Evolutionary conservation across 108 stramenopile genomes (phyloP), one percentile per base, ranked within the genome.

Genomic region (Pelagomonas calceolata): DNA sequence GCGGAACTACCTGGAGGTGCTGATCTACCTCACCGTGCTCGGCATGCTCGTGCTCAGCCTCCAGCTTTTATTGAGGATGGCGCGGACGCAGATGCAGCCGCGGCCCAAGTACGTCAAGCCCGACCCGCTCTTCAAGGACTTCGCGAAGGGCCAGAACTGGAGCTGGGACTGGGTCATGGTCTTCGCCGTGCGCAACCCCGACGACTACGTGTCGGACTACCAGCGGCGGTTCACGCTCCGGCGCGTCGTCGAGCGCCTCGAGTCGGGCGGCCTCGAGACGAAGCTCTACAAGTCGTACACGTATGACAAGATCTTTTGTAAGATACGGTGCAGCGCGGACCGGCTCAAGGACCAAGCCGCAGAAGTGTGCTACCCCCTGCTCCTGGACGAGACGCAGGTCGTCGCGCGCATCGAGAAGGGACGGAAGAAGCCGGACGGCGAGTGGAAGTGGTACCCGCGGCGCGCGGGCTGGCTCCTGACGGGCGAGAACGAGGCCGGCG

Each of bases 151-250:
- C 21, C 51, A 60, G 51, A n/a, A n/a, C 66, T 34, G 34, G n/a
- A 70, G 0, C 34, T 75, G 34, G 66, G 74, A 75, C 63, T 75
- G 39, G 16, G 21, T 9, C 39, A 63, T 75, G 60, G 74, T 75
- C 29, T 75, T 75, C 32, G 4, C 1, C 29, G 67, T 75, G 35
- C 9, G 35, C 18, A 32, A 67, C 51, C 51, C 51, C 32, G 70
- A 69, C 34, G 7, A 36, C 9, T 16, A n/a, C 63, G 60, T 30
- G 10, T 5, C 4, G 7, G 51, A 36, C 33, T 64, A 67, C 34
- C 65, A 34, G 66, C 32, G 12, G 7, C n/a, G 30, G 10, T 68
- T 34, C 37, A 64, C 35, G 32, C 21, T 34, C 21, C 63, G 30
- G 26, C 60, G 1, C 36, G 64, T 63, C 33, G 33, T 31, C n/a